Conservation (phyloP, 208 protist species). For the Acanthamoeba pearcei region DNA sequence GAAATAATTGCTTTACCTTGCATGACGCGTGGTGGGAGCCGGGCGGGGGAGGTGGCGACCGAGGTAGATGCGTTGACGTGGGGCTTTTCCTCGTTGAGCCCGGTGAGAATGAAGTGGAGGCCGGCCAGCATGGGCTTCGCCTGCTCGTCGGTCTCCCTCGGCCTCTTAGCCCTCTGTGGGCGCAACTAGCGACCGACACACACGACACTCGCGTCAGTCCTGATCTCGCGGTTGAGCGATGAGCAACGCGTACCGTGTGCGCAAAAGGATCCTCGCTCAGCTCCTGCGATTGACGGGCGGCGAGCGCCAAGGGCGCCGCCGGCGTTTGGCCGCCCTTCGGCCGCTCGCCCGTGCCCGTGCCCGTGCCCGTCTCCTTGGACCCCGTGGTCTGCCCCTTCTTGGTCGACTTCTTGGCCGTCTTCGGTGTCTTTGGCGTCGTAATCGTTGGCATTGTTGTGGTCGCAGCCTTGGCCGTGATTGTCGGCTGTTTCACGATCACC, state of each 20-base stretch:
- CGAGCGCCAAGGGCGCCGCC: neutral
- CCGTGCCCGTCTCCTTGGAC: neutral
- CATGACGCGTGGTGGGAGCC: conserved; percentile 7
- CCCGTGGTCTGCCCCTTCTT: too few species aligned
- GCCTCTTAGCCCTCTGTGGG: neutral
- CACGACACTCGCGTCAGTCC: too few species aligned
- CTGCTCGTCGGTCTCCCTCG: neutral
- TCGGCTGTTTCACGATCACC: too few species aligned
- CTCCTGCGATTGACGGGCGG: neutral
- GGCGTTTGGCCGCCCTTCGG: neutral
- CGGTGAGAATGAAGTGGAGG: conserved; percentile 61
- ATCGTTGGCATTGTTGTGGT: too few species aligned
- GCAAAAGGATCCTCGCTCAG: neutral
- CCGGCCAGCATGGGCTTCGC: neutral
- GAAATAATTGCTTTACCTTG: neutral
- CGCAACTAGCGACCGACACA: neutral
- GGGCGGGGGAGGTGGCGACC: neutral
- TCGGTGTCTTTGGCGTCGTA: too few species aligned
- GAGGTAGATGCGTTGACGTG: neutral
- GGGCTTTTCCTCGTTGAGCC: conserved; percentile 21
- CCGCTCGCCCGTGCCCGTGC: too few species aligned
- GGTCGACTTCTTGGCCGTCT: too few species aligned
- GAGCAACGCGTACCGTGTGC: neutral
- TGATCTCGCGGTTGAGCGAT: too few species aligned
- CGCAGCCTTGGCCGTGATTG: too few species aligned